Conservation (phyloP, 148 eudicot genomes). For the Rhododendron ferrugineum region DNA sequence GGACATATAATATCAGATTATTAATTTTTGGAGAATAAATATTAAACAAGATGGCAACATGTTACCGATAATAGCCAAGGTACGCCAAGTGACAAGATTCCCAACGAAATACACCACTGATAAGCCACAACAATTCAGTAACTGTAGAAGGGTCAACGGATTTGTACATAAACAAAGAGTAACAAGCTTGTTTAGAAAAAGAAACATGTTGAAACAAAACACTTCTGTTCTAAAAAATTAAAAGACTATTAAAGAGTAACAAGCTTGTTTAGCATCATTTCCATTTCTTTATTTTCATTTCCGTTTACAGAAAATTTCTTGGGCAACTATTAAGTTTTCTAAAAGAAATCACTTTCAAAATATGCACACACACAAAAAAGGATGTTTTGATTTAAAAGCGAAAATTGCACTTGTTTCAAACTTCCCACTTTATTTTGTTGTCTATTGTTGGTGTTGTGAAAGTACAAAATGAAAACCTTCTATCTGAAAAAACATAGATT, state of each 20-base stretch:
- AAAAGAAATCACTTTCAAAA: too few species aligned
- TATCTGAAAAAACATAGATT: background rate
- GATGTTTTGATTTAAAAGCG: background rate
- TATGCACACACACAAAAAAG: background rate
- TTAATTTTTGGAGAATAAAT: background rate
- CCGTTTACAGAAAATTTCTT: background rate
- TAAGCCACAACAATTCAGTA: constrained; percentile 29
- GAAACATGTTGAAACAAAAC: too few species aligned
- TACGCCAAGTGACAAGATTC: constrained; percentile 34
- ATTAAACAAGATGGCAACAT: background rate
- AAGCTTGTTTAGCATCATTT: background rate
- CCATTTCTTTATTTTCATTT: background rate
- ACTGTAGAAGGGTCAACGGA: constrained; percentile 13
- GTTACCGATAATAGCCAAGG: constrained; percentile 42
- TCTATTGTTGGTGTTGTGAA: background rate
- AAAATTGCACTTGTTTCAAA: too few species aligned
- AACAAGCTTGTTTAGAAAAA: too few species aligned
- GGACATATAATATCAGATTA: background rate
- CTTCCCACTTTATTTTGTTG: too few species aligned
- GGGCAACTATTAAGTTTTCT: too few species aligned
- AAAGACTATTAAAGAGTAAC: too few species aligned
- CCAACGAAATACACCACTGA: constrained; percentile 35
- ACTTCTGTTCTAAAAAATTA: too few species aligned
- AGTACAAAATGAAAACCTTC: background rate
- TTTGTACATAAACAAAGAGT: background rate